Conservation (phyloP, 2,329 filamentous ascomycete genomes). For the Tolypocladium nubicola region DNA sequence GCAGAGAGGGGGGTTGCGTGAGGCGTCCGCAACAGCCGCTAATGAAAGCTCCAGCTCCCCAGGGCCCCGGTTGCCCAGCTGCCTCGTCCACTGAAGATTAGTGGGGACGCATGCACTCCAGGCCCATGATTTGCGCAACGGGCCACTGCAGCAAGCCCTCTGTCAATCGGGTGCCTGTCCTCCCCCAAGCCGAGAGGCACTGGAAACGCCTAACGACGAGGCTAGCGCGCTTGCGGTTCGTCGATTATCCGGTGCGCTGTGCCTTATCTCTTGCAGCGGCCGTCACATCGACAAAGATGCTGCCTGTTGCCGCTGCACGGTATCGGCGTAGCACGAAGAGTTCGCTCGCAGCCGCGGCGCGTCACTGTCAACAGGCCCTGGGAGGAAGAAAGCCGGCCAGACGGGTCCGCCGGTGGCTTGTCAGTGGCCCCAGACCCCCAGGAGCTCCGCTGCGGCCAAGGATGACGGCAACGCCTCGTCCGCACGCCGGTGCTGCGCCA, state of each 20-base stretch:
- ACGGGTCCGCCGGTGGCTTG: neutral
- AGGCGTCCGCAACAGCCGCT: neutral
- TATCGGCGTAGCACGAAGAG: neutral
- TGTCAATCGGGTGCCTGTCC: neutral
- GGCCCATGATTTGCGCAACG: neutral
- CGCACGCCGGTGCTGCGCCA: neutral
- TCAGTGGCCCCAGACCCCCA: neutral
- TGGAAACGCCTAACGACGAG: neutral
- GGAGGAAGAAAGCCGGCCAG: neutral
- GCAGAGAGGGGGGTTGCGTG: neutral
- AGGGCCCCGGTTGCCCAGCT: neutral
- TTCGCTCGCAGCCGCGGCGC: neutral
- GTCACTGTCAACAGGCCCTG: neutral
- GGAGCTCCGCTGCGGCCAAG: neutral
- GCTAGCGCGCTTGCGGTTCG: neutral
- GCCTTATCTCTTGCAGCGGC: neutral
- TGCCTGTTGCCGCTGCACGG: neutral
- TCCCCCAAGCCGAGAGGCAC: neutral
- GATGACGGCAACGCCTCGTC: neutral
- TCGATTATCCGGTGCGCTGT: neutral
- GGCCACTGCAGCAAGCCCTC: neutral
- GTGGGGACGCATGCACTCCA: neutral
- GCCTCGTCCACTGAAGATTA: neutral
- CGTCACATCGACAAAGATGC: neutral
- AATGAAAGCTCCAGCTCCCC: neutral